A percentile compares a stretch with the other conserved stretches of the same genome.
Evolutionary conservation across 306 rosid genomes (phyloP).

Genomic region (Sophora flavescens): DNA sequence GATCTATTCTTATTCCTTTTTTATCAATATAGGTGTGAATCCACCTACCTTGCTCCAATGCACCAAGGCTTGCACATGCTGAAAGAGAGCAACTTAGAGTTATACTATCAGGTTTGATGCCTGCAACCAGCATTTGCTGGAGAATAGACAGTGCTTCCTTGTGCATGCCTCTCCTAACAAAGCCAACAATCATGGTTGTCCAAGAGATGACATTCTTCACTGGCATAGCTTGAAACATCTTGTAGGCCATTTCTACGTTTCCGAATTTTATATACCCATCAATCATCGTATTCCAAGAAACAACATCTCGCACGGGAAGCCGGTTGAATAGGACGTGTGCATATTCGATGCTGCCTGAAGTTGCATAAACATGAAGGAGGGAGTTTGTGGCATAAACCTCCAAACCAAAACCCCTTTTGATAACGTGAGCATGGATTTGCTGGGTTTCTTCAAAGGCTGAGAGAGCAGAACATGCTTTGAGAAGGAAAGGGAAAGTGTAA

Average conservation of each 20-base stretch:
- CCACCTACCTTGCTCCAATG: constrained; percentile 62
- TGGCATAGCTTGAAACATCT: constrained; percentile 62
- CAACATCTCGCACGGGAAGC: constrained; percentile 57
- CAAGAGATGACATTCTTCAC: constrained; percentile 62
- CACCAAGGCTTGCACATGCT: constrained; percentile 69
- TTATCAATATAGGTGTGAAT: constrained; percentile 57
- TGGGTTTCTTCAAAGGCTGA: constrained; percentile 61
- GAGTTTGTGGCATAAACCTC: constrained; percentile 69
- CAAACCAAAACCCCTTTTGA: constrained; percentile 65
- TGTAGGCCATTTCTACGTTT: constrained; percentile 45
- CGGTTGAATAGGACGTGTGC: constrained; percentile 58
- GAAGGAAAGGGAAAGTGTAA: constrained; percentile 76
- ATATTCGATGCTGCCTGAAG: constrained; percentile 49
- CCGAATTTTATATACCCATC: constrained; percentile 65
- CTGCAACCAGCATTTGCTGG: constrained; percentile 54
- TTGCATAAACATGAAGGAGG: constrained; percentile 60
- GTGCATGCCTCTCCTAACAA: constrained; percentile 50
- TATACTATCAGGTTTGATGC: constrained; percentile 57
- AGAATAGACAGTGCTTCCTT: constrained; percentile 59
- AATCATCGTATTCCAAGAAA: constrained; percentile 71
- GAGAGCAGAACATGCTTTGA: constrained; percentile 71
- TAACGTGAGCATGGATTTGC: constrained; percentile 63
- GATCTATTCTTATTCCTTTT: constrained; percentile 54
- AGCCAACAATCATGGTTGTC: constrained; percentile 65
- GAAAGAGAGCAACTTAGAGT: constrained; percentile 55